Evolutionary conservation across 805 yeast species (phyloP).

Genomic region (Ogataea wickerhamii): DNA sequence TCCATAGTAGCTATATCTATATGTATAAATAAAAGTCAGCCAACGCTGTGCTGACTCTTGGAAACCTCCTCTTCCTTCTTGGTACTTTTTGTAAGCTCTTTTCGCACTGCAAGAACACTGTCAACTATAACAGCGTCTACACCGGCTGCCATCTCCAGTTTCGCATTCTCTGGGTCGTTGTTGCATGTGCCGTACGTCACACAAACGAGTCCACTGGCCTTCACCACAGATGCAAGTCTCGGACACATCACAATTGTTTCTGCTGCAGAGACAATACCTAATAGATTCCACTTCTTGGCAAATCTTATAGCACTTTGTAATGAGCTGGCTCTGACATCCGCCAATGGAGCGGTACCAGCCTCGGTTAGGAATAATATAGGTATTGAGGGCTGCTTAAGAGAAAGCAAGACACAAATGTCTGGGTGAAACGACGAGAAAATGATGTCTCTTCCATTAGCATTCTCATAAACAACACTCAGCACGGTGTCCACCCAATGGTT

Average conservation of each 20-base stretch:
- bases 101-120: conserved; percentile 87
- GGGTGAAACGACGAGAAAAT: conserved; percentile 94
- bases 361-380: conserved; percentile 91
- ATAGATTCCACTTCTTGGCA: conserved; percentile 83
- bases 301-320: conserved; percentile 89
- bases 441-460: conserved; percentile 76
- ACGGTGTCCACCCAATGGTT: conserved; percentile 89
- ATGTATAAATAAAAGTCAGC: no score
- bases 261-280: conserved; percentile 90
- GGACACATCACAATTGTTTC: conserved; percentile 86
- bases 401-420: conserved; percentile 78
- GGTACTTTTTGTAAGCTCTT: conserved; percentile 51
- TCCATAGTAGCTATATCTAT: no score
- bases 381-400: conserved; percentile 88
- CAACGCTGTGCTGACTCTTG: no score
- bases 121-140: conserved; percentile 99
- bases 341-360: conserved; percentile 80
- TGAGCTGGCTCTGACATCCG: conserved; percentile 83
- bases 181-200: conserved; percentile 86
- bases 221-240: conserved; percentile 84
- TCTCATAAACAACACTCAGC: conserved; percentile 71
- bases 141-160: conserved; percentile 85
- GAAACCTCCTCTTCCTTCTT: conserved; percentile 6
- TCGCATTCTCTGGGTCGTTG: conserved; percentile 80
- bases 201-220: conserved; percentile 86